phyloP scores from a whole-genome alignment of 2,329 filamentous ascomycete genomes.

The Calonectria honghensis region DNA sequence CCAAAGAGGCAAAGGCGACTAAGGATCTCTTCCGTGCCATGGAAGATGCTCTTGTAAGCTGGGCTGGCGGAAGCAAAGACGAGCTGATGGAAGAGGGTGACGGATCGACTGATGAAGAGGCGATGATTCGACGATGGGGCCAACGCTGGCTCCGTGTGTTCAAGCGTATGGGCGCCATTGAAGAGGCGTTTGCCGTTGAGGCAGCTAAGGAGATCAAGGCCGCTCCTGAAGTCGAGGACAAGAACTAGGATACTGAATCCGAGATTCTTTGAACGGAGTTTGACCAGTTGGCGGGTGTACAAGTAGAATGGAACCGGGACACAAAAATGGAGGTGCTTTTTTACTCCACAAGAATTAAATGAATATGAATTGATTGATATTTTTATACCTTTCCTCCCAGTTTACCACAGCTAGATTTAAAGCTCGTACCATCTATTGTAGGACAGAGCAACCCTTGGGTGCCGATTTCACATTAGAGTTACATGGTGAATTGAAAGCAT shows the following conservation, averaged over 20 bases:
- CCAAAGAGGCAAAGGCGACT: conserved; percentile 83
- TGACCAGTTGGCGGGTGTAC: conserved; percentile 32
- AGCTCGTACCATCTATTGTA: background rate
- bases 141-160: conserved; percentile 92
- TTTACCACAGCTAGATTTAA: background rate
- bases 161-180: conserved; percentile 86
- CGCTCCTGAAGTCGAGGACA: conserved; percentile 45
- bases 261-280: conserved; percentile 38
- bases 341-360: conserved; percentile 21
- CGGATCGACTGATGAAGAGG: conserved; percentile 74
- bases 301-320: conserved; percentile 39
- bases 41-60: conserved; percentile 83
- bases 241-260: conserved; percentile 46
- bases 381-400: background rate
- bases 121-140: conserved; percentile 86
- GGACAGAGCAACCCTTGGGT: background rate
- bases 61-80: conserved; percentile 84
- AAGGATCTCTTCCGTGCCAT: conserved; percentile 87
- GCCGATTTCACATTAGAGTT: background rate
- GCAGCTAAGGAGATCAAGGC: conserved; percentile 55
- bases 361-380: conserved; percentile 17
- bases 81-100: conserved; percentile 82
- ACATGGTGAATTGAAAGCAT: background rate
- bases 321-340: conserved; percentile 36
- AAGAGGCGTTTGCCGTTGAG: conserved; percentile 79